phyloP scores from a whole-genome alignment of 805 yeast genomes.

The Ogataea allantospora region DNA sequence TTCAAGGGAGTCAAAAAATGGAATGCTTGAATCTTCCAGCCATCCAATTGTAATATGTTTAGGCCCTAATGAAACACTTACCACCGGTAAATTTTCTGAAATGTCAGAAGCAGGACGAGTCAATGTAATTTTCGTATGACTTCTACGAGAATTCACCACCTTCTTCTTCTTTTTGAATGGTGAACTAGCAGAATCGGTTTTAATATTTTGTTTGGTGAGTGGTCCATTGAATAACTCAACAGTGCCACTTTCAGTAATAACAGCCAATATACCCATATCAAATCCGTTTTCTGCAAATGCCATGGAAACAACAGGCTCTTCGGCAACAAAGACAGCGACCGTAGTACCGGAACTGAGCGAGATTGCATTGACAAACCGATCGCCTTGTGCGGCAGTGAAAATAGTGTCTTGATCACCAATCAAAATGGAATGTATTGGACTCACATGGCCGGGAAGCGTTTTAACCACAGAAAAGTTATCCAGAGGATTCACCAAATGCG shows the following conservation, averaged over 20 bases:
- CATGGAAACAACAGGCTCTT: constrained; percentile 54
- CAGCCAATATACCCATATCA: constrained; percentile 42
- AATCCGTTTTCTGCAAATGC: constrained; percentile 34
- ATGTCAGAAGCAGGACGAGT: constrained; percentile 41
- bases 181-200: constrained; percentile 13
- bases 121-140: constrained; percentile 45
- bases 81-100: constrained; percentile 32
- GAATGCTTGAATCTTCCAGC: constrained; percentile 59
- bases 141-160: constrained; percentile 49
- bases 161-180: constrained; percentile 44
- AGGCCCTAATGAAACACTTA: constrained; percentile 26
- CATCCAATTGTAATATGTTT: constrained; percentile 48
- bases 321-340: constrained; percentile 63
- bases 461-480: constrained; percentile 39
- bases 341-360: constrained; percentile 46
- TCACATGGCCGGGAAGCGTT: constrained; percentile 74
- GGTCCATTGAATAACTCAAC: constrained; percentile 72
- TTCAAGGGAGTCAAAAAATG: constrained; percentile 53
- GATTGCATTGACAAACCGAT: constrained; percentile 76
- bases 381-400: constrained; percentile 70
- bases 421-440: constrained; percentile 55
- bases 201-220: constrained; percentile 21
- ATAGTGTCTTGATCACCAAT: constrained; percentile 45
- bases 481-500: constrained; percentile 49
- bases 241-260: constrained; percentile 70